Percentiles rank a stretch among this genome's conserved stretches.
Evolutionary conservation across 352 stramenopile species (phyloP).

Genomic region (Globisporangium echinulatum): DNA sequence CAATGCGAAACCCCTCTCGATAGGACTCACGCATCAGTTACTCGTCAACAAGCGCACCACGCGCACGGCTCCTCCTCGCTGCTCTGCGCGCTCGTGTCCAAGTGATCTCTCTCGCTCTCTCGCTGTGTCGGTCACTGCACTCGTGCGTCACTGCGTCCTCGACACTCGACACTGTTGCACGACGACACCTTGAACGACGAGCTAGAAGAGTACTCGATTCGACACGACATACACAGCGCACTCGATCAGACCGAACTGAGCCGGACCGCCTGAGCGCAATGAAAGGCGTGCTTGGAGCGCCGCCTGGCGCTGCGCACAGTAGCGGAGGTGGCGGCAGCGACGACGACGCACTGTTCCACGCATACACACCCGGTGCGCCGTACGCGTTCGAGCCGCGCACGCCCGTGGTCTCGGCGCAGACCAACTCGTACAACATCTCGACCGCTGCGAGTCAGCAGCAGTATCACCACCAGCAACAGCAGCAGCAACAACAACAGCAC

Average conservation of each 20-base stretch:
- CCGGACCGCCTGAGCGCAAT: neutral
- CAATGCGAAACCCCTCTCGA: too few species aligned
- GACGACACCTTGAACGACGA: too few species aligned
- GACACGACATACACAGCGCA: too few species aligned
- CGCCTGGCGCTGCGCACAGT: neutral
- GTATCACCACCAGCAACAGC: neutral
- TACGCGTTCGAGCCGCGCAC: constrained; percentile 4
- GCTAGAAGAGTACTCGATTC: too few species aligned
- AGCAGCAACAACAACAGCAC: constrained; percentile 10
- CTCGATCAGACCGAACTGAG: too few species aligned
- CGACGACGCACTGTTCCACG: neutral
- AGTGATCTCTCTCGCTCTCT: too few species aligned
- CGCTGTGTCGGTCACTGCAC: neutral
- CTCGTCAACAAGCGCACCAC: too few species aligned
- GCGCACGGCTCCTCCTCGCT: too few species aligned
- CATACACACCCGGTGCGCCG: neutral
- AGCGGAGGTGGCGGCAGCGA: neutral
- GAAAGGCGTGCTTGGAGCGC: neutral
- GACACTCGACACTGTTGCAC: too few species aligned
- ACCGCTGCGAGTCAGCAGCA: constrained; percentile 7
- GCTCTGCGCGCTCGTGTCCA: too few species aligned
- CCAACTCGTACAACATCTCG: constrained; percentile 23
- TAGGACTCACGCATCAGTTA: too few species aligned
- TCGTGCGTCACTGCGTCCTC: neutral
- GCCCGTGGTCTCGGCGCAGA: constrained; percentile 6